Percentiles rank a stretch among this genome's conserved stretches.
phyloP scores from a whole-genome alignment of 1,284 basidiomycete genomes.

The Coriolopsis trogii region DNA sequence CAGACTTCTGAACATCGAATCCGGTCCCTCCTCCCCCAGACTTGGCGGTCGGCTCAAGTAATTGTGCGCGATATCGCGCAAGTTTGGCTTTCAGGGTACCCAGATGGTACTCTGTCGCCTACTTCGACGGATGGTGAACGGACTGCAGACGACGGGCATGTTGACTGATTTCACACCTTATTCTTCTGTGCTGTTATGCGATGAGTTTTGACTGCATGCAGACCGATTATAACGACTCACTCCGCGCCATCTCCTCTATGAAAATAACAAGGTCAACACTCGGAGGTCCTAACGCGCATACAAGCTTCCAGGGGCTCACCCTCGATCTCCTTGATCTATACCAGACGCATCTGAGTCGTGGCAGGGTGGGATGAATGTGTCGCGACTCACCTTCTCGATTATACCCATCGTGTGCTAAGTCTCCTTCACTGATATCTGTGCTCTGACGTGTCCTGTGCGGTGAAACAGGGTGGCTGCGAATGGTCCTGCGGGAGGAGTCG shows the following conservation, averaged over 20 bases:
- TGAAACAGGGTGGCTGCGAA: background rate
- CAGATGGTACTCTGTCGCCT: conserved; percentile 92
- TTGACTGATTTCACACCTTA: conserved; percentile 53
- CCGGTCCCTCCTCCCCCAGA: conserved; percentile 84
- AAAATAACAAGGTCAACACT: background rate
- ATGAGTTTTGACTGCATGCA: conserved; percentile 4
- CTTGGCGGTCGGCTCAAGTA: conserved; percentile 85
- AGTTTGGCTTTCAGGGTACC: conserved; percentile 90
- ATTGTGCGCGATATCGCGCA: conserved; percentile 88
- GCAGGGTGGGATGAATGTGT: no score
- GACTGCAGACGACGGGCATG: background rate
- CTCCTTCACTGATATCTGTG: background rate
- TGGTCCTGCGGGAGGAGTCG: background rate
- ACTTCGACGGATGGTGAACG: conserved; percentile 34
- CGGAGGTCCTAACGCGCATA: background rate
- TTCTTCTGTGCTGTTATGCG: conserved; percentile 81
- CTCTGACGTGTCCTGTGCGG: background rate
- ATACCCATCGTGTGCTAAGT: conserved; percentile 70
- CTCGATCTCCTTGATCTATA: conserved; percentile 91
- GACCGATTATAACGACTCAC: conserved; percentile 50
- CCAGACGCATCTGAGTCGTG: no score
- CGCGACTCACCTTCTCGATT: conserved; percentile 82
- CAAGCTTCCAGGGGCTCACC: conserved; percentile 51
- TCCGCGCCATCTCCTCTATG: conserved; percentile 92
- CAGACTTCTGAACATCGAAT: conserved; percentile 94